Evolutionary conservation across 768 basidiomycete species (phyloP), one percentile per base, ranked within the genome.

Genomic region (Tricholoma terreum): DNA sequence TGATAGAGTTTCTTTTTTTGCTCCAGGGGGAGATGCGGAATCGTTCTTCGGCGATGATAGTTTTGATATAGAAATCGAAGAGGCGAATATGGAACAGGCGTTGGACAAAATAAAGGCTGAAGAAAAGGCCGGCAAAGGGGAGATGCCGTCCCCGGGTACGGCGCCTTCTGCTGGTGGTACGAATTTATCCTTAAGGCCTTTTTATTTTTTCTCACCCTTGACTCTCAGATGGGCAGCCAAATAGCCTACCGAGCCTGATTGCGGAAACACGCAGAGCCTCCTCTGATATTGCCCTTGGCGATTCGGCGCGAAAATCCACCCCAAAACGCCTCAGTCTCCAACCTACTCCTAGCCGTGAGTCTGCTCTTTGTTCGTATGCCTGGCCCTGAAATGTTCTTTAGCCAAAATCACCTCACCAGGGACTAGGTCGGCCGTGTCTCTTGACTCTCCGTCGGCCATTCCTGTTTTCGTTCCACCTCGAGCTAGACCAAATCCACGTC

Each of bases 1-100:
- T 56, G 82, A 83, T 62, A 78, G 75, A 54, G 74, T 82, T 50
- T 81, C 80, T 0, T 78, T 82, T 58, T 72, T 81, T 42, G 66
- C 61, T 35, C 60, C 70, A 8, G 69, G 65, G 31, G 64, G 62
- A 58, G 72, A 67, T 14, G 61, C 65, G 59, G 73, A 72, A 43
- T 71, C 75, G 4, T 74, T 74, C 50, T 58, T 74, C 22, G 75
- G 75, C 34, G 78, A 79, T 45, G 71, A 74, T 34, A 75, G 75
- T 58, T 77, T 77, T 54, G 75, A 78, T 38, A 58, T 74, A 62
- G 65, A 55, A 31, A 48, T 61, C 4, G 67, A 70, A 46, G 63
- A 65, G 54, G 62, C 57, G 55, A 71, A 62, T 53, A 64, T 58
- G 64, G 65, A 59, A 59, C 62, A 31, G 36, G 54, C 61, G 14